Evolutionary conservation across 2,329 filamentous ascomycete genomes (phyloP), one percentile per base, ranked within the genome.

Genomic region (Fusarium virguliforme): DNA sequence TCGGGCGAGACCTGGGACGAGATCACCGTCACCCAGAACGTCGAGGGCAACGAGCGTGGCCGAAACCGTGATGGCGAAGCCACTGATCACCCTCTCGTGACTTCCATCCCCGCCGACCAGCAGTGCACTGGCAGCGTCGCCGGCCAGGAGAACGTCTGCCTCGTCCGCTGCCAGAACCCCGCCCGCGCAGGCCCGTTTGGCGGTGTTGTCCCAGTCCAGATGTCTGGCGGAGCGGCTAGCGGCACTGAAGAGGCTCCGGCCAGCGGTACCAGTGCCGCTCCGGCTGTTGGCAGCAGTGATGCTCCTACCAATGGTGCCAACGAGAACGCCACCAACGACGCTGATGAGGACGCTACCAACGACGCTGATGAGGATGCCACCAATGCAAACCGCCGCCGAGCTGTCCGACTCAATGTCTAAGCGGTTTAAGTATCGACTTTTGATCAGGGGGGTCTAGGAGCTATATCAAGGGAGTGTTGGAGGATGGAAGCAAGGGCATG

Each of bases 141-240:
- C 12, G 89, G 88, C 40, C 83, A 89, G 79, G 77, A 82, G 37
- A 88, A 88, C 72, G 84, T 90, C 72, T 91, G 89, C 81, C 85
- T 91, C 72, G 88, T 91, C 55, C 85, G 88, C 28, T 90, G 89
- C 81, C 81, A 89, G 81, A 91, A 91, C 79, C 83, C 82, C 1
- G 88, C 88, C 35, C 80, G 84, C 60, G 88, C 88, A 38, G 89
- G 89, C 13, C 89, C 89, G 32, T 91, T 91, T 74, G 89, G 89
- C 60, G 88, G 88, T 51, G 87, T 88, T 70, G 85, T 90, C 18
- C 86, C 87, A 12, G 84, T 89, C 8, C 87, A 89, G 78, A 85
- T 82, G 76, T 77, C 75, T 10, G 74, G 43, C 3, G 55, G 48
- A 8, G 24, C 7, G 7, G 43, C 41, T 1, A 41, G 7, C 18